Conservation (phyloP, 2,329 filamentous ascomycete genomes). For the Ophiostoma tasmaniense region DNA sequence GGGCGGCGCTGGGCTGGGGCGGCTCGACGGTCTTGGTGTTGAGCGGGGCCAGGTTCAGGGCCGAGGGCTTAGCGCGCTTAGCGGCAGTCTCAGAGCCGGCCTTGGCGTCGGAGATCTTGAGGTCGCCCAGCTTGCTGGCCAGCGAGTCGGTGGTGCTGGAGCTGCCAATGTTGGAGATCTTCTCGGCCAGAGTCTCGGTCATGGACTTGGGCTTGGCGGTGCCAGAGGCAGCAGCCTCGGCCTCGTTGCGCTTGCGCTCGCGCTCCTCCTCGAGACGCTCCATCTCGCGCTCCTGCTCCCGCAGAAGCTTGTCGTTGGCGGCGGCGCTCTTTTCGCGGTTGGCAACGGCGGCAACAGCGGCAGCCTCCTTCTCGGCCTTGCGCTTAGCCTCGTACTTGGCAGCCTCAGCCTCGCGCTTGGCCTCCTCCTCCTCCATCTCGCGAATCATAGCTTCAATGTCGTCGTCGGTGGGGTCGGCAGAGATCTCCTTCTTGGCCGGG, state of each 20-base stretch:
- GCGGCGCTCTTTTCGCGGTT: constrained; percentile 17
- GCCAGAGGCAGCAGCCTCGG: constrained; percentile 23
- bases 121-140: constrained; percentile 43
- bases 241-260: constrained; percentile 44
- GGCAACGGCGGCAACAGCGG: constrained; percentile 19
- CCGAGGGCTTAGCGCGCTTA: constrained; percentile 64
- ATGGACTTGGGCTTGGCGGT: constrained; percentile 36
- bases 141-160: constrained; percentile 33
- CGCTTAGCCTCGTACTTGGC: constrained; percentile 19
- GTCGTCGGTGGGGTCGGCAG: constrained; percentile 30
- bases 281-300: constrained; percentile 64
- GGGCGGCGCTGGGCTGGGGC: constrained; percentile 83
- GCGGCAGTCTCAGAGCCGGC: constrained; percentile 32
- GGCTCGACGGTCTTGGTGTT: constrained; percentile 83
- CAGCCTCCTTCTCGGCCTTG: constrained; percentile 17
- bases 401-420: constrained; percentile 19
- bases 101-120: constrained; percentile 37
- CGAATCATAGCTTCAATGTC: constrained; percentile 23
- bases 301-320: constrained; percentile 43
- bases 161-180: constrained; percentile 32
- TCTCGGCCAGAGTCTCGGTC: constrained; percentile 42
- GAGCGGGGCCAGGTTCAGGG: constrained; percentile 74
- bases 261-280: constrained; percentile 64
- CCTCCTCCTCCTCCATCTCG: constrained; percentile 24
- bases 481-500: background rate